phyloP scores from a whole-genome alignment of 2,329 filamentous ascomycete genomes.

The Fusarium tupiense region DNA sequence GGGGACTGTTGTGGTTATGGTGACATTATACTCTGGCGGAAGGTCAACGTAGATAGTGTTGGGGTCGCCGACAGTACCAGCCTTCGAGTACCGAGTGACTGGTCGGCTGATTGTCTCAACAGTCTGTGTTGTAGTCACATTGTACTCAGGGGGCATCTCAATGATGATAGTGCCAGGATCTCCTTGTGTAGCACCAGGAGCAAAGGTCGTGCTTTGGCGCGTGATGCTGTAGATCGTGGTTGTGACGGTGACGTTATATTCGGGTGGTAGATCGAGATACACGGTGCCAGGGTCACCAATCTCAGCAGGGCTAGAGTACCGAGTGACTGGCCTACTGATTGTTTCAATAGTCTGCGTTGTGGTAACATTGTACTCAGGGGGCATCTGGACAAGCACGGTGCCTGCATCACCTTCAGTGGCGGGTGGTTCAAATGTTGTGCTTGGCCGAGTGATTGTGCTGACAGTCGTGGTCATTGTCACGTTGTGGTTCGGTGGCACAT shows the following conservation, averaged over 20 bases:
- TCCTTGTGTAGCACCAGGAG: slow-evolving; percentile 2
- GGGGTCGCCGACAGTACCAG: slow-evolving; percentile 3
- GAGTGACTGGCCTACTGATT: slow-evolving; percentile 9
- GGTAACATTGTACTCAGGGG: slow-evolving; percentile 19
- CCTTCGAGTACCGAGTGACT: background rate
- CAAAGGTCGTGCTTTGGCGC: background rate
- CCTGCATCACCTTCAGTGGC: slow-evolving; percentile 21
- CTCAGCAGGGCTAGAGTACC: slow-evolving; percentile 2
- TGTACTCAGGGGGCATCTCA: slow-evolving; percentile 5
- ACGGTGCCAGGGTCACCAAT: slow-evolving; percentile 19
- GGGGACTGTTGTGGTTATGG: background rate
- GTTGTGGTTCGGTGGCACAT: slow-evolving; percentile 18
- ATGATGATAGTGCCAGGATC: slow-evolving; percentile 15
- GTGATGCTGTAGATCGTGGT: slow-evolving; percentile 7
- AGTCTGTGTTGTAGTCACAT: slow-evolving; percentile 13
- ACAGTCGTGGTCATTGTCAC: slow-evolving; percentile 19
- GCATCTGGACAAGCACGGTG: slow-evolving; percentile 15
- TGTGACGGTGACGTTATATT: slow-evolving; percentile 26
- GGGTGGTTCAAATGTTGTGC: slow-evolving; percentile 10
- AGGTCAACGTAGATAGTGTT: slow-evolving; percentile 15
- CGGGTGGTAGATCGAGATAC: slow-evolving; percentile 11
- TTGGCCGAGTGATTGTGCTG: slow-evolving; percentile 20
- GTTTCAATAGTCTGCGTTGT: slow-evolving; percentile 8
- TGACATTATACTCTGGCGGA: slow-evolving; percentile 17
- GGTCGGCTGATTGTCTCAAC: slow-evolving; percentile 10